phyloP scores from a whole-genome alignment of 495 filamentous ascomycete species.

The Aspergillus kassunensis region DNA sequence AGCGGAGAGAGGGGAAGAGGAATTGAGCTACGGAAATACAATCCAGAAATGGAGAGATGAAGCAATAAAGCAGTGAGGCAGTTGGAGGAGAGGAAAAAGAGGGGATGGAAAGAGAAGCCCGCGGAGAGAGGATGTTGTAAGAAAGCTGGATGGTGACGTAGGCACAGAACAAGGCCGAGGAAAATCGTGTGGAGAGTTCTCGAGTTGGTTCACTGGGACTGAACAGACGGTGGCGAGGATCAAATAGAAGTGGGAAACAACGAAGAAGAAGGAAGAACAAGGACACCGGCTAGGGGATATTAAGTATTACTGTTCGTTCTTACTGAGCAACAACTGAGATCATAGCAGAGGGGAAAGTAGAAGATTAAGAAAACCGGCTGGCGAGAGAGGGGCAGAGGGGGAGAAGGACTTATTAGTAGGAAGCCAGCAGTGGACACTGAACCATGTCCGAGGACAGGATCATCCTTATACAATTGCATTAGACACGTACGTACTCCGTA shows the following conservation, averaged over 20 bases:
- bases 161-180: not conserved
- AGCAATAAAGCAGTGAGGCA: not conserved
- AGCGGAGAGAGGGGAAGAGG: constrained; percentile 10
- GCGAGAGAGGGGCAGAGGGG: constrained; percentile 1
- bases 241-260: not conserved
- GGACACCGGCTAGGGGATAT: not conserved
- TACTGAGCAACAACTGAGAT: constrained; percentile 10
- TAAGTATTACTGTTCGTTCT: constrained; percentile 9
- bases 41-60: constrained; percentile 3
- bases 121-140: constrained; percentile 13
- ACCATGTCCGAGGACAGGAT: not conserved
- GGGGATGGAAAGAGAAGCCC: not conserved
- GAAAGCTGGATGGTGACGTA: constrained; percentile 39
- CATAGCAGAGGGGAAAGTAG: not conserved
- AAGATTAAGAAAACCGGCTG: constrained; percentile 7
- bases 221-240: not conserved
- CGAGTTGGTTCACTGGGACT: not conserved
- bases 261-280: not conserved
- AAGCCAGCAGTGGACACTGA: not conserved
- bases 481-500: not conserved
- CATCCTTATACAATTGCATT: not conserved
- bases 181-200: not conserved
- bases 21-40: constrained; percentile 11
- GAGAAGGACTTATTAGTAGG: constrained; percentile 4
- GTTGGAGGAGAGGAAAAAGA: constrained; percentile 14